Evolutionary conservation across 2,329 filamentous ascomycete species (phyloP), one percentile per base, ranked within the genome.

Genomic region (Cytospora chrysosperma): DNA sequence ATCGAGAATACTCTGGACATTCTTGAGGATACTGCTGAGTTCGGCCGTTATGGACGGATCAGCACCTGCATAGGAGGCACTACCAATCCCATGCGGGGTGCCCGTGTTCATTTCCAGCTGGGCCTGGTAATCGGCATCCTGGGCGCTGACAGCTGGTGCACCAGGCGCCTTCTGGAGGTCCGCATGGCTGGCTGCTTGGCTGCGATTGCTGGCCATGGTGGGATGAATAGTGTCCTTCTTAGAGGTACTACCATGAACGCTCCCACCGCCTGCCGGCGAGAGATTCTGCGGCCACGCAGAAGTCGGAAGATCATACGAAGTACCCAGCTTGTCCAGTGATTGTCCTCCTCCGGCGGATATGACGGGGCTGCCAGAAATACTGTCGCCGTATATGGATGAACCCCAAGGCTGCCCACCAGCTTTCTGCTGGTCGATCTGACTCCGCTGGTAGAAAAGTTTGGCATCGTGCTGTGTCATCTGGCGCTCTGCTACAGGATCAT

Each of bases 401-500:
- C 73, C 74, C 73, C 76, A 79, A 63, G 69, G 73, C 63, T 70
- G 74, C 64, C 69, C 75, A 63, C 70, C 72, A 56, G 68, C 69
- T 70, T 75, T 81, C 68, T 71, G 72, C 62, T 75, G 73, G 67
- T 89, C 89, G 63, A 88, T 80, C 75, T 93, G 91, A 76, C 92
- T 93, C 68, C 91, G 85, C 78, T 97, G 94, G 75, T 97, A 99
- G 79, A 98, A 96, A 67, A 97, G 84, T 76, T 97, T 98, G 65
- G 94, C 92, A 74, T 99, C 95, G 28, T 91, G 89, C 75, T 97
- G 93, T 72, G 90, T 96, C 87, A 97, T 90, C 72, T 94, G 91
- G 71, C 95, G 96, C 77, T 99, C 95, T 59, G 92, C 91, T 59
- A 94, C 89, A 72, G 94, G 92, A 76, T 97, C 93, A 78, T 96